Conservation (phyloP, 371 early-diverging fungal species). For the Chytridium lagenaria region DNA sequence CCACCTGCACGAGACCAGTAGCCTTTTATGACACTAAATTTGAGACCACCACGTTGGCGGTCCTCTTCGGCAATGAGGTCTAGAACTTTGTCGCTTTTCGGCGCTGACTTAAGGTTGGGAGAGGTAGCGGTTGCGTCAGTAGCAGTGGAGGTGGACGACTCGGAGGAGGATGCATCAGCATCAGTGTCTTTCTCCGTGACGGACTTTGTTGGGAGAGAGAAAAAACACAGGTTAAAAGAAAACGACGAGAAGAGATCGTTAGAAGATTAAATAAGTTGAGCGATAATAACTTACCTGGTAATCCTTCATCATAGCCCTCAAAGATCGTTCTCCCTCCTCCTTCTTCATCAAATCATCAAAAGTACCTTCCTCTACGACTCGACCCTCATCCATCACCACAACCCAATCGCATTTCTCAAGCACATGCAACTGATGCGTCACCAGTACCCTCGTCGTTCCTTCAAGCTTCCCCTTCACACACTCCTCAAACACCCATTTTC, state of each 20-base stretch:
- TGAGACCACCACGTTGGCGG: no score
- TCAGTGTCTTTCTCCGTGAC: not conserved
- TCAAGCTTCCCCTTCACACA: slow-evolving; percentile 32
- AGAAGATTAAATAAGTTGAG: not conserved
- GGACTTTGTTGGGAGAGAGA: not conserved
- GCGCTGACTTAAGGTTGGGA: not conserved
- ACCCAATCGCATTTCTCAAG: no score
- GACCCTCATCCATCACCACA: slow-evolving; percentile 65
- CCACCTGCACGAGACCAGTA: no score
- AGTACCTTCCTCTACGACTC: slow-evolving; percentile 66
- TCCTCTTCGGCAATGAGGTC: no score
- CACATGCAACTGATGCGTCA: slow-evolving; percentile 45
- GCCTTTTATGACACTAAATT: no score
- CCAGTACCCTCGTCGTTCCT: slow-evolving; percentile 34
- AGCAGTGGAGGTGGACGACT: not conserved
- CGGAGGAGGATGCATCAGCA: not conserved
- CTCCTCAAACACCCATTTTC: slow-evolving; percentile 41
- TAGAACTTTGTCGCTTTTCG: no score
- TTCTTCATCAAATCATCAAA: slow-evolving; percentile 59
- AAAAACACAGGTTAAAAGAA: not conserved
- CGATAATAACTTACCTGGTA: not conserved
- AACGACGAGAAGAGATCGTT: not conserved
- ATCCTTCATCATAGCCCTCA: not conserved
- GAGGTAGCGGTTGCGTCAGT: not conserved
- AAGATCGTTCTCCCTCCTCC: not conserved